These are phyloP conservation scores for Boletus subparvulus DNA, from an alignment of 768 basidiomycete genomes.

Conservation along the genomic window DNA sequence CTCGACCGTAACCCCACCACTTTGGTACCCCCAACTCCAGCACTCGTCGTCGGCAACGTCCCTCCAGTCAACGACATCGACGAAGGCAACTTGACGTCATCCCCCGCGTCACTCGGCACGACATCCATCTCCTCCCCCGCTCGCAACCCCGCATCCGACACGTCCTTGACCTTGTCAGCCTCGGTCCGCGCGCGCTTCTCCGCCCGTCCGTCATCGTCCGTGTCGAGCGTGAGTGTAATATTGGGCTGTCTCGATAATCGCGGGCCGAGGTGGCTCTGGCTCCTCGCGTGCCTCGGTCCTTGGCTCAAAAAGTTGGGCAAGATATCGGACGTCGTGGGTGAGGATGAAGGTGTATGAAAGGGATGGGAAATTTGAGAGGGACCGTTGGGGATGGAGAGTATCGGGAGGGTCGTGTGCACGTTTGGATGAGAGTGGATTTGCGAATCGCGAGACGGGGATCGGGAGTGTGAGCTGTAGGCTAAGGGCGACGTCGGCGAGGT, in stretches of 20 bases:
- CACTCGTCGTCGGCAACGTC: conserved; percentile 12
- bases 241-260: conserved; percentile 25
- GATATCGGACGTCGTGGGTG: conserved; percentile 28
- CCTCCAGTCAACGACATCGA: conserved; percentile 22
- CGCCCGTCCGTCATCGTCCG: conserved; percentile 19
- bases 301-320: conserved; percentile 10
- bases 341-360: conserved; percentile 29
- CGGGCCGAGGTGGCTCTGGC: conserved; percentile 28
- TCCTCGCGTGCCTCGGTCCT: conserved; percentile 22
- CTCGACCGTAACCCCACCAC: conserved; percentile 22
- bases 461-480: conserved; percentile 22
- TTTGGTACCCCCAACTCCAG: conserved; percentile 15
- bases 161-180: conserved; percentile 4
- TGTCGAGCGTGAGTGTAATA: conserved; percentile 31
- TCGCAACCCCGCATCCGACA: conserved; percentile 9
- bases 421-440: conserved; percentile 7
- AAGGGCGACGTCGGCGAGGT: conserved; percentile 58
- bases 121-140: conserved; percentile 28
- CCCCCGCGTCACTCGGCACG: conserved; percentile 5
- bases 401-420: conserved; percentile 11
- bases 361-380: conserved; percentile 11
- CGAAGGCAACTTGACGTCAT: conserved; percentile 20
- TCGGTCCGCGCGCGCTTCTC: conserved; percentile 29
- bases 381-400: conserved; percentile 10
- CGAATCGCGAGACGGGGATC: conserved; percentile 21